These are phyloP conservation scores for Chaetoscypha palmicola DNA, from an alignment of 2,329 filamentous ascomycete genomes.

Conservation along the genomic window DNA sequence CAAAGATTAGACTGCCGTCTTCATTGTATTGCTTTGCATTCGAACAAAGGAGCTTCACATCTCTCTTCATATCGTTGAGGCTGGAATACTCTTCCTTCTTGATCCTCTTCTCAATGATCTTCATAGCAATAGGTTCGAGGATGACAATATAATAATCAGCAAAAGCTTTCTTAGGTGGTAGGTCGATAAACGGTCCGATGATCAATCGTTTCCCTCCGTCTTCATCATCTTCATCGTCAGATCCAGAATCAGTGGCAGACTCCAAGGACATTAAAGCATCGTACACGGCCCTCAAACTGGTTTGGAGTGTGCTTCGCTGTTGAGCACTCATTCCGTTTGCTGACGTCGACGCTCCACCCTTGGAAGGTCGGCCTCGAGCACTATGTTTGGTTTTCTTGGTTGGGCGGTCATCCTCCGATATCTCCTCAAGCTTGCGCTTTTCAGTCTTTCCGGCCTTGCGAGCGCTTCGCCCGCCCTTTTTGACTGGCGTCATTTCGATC, in stretches of 20 bases:
- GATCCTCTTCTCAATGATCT: conserved; percentile 88
- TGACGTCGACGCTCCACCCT: conserved; percentile 30
- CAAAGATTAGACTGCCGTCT: conserved; percentile 83
- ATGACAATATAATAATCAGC: conserved; percentile 96
- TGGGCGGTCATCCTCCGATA: conserved; percentile 60
- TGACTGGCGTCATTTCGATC: conserved; percentile 56
- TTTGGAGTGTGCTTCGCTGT: conserved; percentile 71
- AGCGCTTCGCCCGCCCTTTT: conserved; percentile 62
- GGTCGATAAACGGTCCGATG: conserved; percentile 88
- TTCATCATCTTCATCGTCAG: conserved; percentile 44
- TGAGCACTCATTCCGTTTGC: conserved; percentile 50
- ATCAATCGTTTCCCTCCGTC: conserved; percentile 65
- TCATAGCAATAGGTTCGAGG: conserved; percentile 88
- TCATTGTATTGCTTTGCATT: conserved; percentile 98
- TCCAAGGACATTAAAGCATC: conserved; percentile 79
- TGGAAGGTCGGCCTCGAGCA: conserved; percentile 61
- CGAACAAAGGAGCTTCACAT: conserved; percentile 76
- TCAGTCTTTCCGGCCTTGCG: conserved; percentile 67
- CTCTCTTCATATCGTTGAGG: conserved; percentile 71
- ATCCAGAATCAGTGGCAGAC: conserved; percentile 60
- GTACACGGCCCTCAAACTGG: conserved; percentile 68
- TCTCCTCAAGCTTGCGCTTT: conserved; percentile 74
- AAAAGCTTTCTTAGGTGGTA: conserved; percentile 83
- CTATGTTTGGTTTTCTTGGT: conserved; percentile 73
- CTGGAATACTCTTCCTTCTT: conserved; percentile 90